Percentiles rank a stretch among this genome's conserved stretches.
Conservation (phyloP, 306 rosid genomes). For the Bauhinia variegata region DNA sequence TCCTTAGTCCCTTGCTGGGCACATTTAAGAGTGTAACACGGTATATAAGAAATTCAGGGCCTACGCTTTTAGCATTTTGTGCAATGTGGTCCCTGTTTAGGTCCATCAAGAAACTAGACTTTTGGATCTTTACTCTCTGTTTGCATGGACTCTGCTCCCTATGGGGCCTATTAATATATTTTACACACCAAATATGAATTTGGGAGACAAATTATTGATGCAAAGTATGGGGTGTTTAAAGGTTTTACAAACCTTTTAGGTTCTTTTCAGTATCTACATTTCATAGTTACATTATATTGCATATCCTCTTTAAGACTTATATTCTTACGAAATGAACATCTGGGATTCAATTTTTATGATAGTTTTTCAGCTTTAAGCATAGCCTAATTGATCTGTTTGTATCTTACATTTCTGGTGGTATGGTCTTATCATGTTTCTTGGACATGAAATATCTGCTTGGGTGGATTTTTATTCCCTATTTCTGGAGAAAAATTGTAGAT, state of each 20-base stretch:
- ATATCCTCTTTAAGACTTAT: too few relatives aligned
- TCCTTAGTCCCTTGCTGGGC: too few relatives aligned
- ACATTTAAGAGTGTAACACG: too few relatives aligned
- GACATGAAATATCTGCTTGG: too few relatives aligned
- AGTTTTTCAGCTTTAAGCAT: background rate
- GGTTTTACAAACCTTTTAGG: background rate
- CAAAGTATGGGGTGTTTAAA: background rate
- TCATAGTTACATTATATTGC: background rate
- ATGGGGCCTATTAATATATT: conserved; percentile 4
- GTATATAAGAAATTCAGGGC: too few relatives aligned
- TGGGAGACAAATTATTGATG: conserved; percentile 2
- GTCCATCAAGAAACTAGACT: too few relatives aligned
- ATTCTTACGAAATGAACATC: background rate
- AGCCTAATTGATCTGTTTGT: background rate
- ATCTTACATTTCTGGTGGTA: background rate
- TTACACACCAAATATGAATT: background rate
- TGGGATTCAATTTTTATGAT: background rate
- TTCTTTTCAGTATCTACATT: too few relatives aligned
- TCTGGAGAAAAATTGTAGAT: conserved; percentile 7
- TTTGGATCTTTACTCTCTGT: background rate
- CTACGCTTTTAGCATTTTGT: too few relatives aligned
- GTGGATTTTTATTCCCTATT: conserved; percentile 1
- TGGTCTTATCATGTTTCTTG: background rate
- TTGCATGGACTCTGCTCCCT: conserved; percentile 7
- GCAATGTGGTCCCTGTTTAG: too few relatives aligned